Evolutionary conservation across 202 grass and related monocot genomes (phyloP), one percentile per base, ranked within the genome.

Genomic region (Zizania palustris): DNA sequence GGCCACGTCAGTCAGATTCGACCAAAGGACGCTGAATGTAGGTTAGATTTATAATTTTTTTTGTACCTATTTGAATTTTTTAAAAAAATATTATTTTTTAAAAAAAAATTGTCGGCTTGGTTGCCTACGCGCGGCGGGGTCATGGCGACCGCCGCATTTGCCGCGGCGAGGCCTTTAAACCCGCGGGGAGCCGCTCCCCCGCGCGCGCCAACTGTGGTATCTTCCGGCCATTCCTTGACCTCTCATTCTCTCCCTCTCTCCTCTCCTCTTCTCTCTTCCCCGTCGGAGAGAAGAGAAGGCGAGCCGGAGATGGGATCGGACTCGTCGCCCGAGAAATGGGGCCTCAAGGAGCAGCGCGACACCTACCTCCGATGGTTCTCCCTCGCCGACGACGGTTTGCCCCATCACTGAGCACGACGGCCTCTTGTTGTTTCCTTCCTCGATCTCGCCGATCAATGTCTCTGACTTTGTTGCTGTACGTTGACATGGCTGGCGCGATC

Each of bases 301-400:
- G 74, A 72, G 77, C 53, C 54, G 72, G 74, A 74, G 69, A 80
- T 73, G 80, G 74, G 22, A 9, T 1, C 65, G 68, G 68, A 79
- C 46, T 70, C 85, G 38, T 83, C 85, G 60, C 79, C 85, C 60
- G 70, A 69, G 36, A 86, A 65, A 54, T 88, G 65, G 67, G 74
- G 41, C 57, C 72, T 77, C 69, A 90, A 62, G 75, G 88, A 86
- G 62, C 85, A 90, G 74, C 85, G 83, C 60, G 73, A 15, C 41
- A 15, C 67, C 75, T 93, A 86, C 56, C 82, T 88, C 79, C 75
- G 61, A 20, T 88, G 87, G 91, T 93, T 93, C 88, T 67, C 83
- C 38, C 28, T 81, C 40, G 91, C 91, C 76, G 91, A 90, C 50
- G 64, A 82, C 51, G 91, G 91, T 93, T 4, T 16, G 84, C 54